Evolutionary conservation across 148 eudicot species (phyloP).

Genomic region (Agrostemma githago): DNA sequence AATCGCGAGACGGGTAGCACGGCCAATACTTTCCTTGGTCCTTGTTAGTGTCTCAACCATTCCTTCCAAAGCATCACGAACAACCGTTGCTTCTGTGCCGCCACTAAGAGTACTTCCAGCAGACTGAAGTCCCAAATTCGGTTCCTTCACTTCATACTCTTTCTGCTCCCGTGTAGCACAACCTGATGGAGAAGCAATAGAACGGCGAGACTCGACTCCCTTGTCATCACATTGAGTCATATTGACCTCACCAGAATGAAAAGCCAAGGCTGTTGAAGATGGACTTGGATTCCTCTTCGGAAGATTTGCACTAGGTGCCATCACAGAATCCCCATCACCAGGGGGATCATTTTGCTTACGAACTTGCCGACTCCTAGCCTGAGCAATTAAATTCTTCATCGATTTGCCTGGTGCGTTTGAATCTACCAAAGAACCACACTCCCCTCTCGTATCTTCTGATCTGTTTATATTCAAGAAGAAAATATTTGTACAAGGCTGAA

Average conservation of each 20-base stretch:
- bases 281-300: conserved; percentile 46
- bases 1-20: conserved; percentile 95
- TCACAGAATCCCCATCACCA: conserved; percentile 29
- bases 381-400: conserved; percentile 62
- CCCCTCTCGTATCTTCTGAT: conserved; percentile 40
- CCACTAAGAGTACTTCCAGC: conserved; percentile 68
- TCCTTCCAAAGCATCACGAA: conserved; percentile 99
- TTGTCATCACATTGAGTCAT: conserved; percentile 18
- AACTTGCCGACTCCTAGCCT: conserved; percentile 69
- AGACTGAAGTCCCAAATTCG: conserved; percentile 46
- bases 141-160: conserved; percentile 54
- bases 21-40: conserved; percentile 96
- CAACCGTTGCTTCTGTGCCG: conserved; percentile 92
- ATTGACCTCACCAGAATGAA: conserved; percentile 33
- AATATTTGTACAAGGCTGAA: neutral
- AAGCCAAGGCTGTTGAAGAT: conserved; percentile 32
- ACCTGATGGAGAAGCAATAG: conserved; percentile 48
- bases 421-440: conserved; percentile 20
- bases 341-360: conserved; percentile 39
- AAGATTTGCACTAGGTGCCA: conserved; percentile 26
- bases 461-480: conserved; percentile 32
- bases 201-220: conserved; percentile 23
- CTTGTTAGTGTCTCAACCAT: conserved; percentile 96
- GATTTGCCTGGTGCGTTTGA: neutral
- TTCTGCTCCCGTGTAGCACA: conserved; percentile 37